phyloP scores from a whole-genome alignment of 2,329 filamentous ascomycete species.

The Venturia nashicola region DNA sequence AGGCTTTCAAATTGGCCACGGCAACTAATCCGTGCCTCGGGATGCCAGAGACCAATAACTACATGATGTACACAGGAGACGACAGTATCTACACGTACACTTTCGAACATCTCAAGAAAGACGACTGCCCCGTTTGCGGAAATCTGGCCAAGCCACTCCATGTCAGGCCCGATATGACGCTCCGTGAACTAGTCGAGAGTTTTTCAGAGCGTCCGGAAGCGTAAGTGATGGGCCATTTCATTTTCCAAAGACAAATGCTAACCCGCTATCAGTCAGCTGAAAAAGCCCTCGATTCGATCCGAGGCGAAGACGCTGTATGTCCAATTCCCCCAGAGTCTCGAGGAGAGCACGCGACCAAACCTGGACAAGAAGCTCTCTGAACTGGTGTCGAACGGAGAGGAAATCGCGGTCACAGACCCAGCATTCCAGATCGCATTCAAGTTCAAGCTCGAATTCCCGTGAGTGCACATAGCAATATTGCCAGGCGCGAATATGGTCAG shows the following conservation, averaged over 20 bases:
- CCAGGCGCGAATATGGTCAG: background rate
- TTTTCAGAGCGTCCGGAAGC: constrained; percentile 74
- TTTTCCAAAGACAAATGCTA: constrained; percentile 10
- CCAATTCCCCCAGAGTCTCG: constrained; percentile 67
- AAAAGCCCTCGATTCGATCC: constrained; percentile 76
- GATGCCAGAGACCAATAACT: constrained; percentile 59
- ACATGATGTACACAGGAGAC: constrained; percentile 99
- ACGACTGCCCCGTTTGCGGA: constrained; percentile 90
- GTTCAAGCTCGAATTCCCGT: constrained; percentile 40
- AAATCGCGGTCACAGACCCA: constrained; percentile 87
- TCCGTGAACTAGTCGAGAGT: constrained; percentile 76
- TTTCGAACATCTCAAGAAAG: constrained; percentile 86
- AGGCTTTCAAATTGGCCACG: constrained; percentile 89
- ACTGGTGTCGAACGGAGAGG: constrained; percentile 68
- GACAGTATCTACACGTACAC: constrained; percentile 96
- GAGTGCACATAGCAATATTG: background rate
- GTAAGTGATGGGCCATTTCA: constrained; percentile 17
- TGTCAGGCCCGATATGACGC: constrained; percentile 57
- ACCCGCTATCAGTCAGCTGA: constrained; percentile 52
- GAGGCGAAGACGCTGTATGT: constrained; percentile 84
- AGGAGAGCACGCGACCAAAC: constrained; percentile 75
- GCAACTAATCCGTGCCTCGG: constrained; percentile 69
- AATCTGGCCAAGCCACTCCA: constrained; percentile 64
- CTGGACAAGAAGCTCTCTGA: constrained; percentile 65
- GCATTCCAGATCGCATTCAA: constrained; percentile 65